A percentile compares a stretch with the other conserved stretches of the same genome.
Conservation (phyloP, 1,284 basidiomycete genomes). For the Fomes fomentarius region DNA sequence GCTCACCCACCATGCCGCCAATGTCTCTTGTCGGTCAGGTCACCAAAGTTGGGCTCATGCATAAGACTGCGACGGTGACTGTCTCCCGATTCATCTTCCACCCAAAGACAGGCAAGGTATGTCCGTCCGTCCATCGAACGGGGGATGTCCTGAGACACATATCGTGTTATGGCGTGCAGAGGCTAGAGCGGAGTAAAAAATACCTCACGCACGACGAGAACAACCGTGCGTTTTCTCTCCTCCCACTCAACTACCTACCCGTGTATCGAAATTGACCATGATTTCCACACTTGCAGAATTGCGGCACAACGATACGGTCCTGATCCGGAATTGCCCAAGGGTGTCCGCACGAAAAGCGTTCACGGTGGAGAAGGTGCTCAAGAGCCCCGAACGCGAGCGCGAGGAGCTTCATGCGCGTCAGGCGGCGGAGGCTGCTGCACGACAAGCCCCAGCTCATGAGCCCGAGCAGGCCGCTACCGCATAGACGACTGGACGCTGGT, state of each 20-base stretch:
- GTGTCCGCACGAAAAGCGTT: constrained; percentile 78
- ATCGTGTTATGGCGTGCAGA: constrained; percentile 41
- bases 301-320: constrained; percentile 66
- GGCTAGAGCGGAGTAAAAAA: constrained; percentile 74
- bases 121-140: constrained; percentile 18
- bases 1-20: constrained; percentile 62
- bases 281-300: constrained; percentile 47
- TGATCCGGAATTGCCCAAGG: constrained; percentile 79
- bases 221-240: constrained; percentile 51
- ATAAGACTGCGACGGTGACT: constrained; percentile 80
- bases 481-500: too few species aligned
- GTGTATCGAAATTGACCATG: background rate
- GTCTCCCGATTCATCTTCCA: constrained; percentile 73
- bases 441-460: background rate
- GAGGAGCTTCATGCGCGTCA: constrained; percentile 37
- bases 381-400: constrained; percentile 66
- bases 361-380: constrained; percentile 64
- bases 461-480: background rate
- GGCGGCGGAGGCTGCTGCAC: constrained; percentile 17
- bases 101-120: constrained; percentile 73
- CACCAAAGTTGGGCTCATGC: constrained; percentile 78
- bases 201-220: constrained; percentile 73
- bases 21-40: constrained; percentile 74
- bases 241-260: background rate
- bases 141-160: background rate